These are phyloP conservation scores for Trichoderma asperellum DNA, from an alignment of 2,329 filamentous ascomycete species.

Conservation along the genomic window DNA sequence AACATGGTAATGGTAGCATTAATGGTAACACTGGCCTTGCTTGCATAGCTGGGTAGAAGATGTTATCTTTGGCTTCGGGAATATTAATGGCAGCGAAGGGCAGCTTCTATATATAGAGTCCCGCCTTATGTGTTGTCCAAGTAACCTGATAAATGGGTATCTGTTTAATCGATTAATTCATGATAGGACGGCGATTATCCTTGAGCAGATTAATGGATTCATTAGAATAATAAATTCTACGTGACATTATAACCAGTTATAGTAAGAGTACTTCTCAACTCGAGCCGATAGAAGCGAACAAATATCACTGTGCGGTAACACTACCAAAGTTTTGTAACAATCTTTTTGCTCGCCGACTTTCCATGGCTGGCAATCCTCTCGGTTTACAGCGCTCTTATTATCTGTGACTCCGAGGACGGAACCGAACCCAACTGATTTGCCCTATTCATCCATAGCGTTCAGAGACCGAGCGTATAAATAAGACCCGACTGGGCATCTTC, in stretches of 20 bases:
- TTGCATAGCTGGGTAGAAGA: background rate
- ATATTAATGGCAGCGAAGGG: background rate
- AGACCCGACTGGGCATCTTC: background rate
- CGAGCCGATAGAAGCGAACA: background rate
- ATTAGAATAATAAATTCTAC: background rate
- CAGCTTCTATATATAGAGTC: background rate
- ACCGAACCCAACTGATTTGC: background rate
- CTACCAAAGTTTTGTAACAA: background rate
- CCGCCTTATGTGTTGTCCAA: background rate
- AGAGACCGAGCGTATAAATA: background rate
- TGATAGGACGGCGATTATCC: background rate
- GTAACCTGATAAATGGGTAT: background rate
- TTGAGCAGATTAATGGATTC: background rate
- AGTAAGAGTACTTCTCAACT: background rate
- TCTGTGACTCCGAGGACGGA: background rate
- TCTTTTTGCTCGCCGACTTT: background rate
- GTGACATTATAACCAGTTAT: too few species aligned
- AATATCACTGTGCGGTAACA: background rate
- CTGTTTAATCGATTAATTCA: background rate
- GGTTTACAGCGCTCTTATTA: too few species aligned
- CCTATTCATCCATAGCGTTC: background rate
- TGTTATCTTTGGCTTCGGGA: background rate
- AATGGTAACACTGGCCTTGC: background rate
- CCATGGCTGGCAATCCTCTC: background rate
- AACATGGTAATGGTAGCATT: background rate